Base-by-base conservation (phyloP, 2,329 filamentous ascomycete genomes). In the Aureobasidium sp. region DNA sequence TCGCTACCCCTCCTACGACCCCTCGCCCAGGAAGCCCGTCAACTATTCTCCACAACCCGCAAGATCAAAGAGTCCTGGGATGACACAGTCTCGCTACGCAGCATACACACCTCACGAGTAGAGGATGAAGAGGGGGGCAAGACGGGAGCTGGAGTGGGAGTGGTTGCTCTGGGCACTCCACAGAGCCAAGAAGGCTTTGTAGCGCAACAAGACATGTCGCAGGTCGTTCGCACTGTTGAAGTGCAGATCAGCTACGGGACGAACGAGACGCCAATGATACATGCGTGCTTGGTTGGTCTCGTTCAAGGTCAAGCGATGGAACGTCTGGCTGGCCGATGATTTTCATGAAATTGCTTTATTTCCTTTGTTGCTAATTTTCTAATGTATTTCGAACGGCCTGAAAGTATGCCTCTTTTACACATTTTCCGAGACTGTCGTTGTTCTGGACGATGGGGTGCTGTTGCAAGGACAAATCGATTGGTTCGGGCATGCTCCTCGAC, bases 241-340 rank as follows among this genome's bases (percentile, higher is more conserved):
- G 66, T 68, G n/a, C 19, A 35, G 38, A 58, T 68, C 19, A 65
- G 63, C n/a, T 64, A 65, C 55, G 47, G 63, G 31, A 21, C 59
- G 9, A 64, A 60, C 27, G 67, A 69, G 23, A 59, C 63, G 31
- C 64, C 67, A 1, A 60, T 64, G 49, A 64, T 70, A 21, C 69
- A 71, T 62, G 69, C 69, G 3, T 66, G 69, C 2, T 40, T 71
- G 31, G 67, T 70, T 15, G 68, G 69, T 1, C 60, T 69, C 23
- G 42, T 60, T 4, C 47, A 60, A 50, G 58, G 49, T 21, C 47
- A 54, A 50, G 29, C 25, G 15, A 60, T 53, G 58, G 49, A 51
- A 37, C 47, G 57, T 51, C 21, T 60, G 29, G 47, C 57, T 35
- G 45, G 47, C 37, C 45, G 47, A 50, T 60, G 37, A 53, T 43